Conservation (phyloP, 2,329 filamentous ascomycete genomes). For the Calonectria naviculata region DNA sequence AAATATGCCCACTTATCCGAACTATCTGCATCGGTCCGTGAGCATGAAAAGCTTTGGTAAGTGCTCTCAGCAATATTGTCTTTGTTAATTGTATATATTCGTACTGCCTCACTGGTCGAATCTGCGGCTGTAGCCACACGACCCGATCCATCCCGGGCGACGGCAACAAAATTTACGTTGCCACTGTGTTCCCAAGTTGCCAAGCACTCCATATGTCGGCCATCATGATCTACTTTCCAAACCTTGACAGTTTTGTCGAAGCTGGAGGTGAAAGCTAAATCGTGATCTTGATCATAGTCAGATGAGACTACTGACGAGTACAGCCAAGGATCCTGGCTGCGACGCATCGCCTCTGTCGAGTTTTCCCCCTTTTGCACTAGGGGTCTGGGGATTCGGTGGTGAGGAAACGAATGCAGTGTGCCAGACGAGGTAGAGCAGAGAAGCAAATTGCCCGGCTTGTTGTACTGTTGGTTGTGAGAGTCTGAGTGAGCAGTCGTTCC, state of each 20-base stretch:
- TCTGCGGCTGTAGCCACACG: conserved; percentile 71
- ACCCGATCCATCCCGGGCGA: conserved; percentile 58
- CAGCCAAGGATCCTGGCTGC: conserved; percentile 71
- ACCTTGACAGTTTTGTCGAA: conserved; percentile 72
- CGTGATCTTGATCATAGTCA: conserved; percentile 60
- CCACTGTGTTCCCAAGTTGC: conserved; percentile 66
- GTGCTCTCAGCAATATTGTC: conserved; percentile 49
- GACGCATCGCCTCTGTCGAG: conserved; percentile 65
- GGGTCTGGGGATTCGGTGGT: conserved; percentile 68
- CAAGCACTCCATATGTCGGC: conserved; percentile 53
- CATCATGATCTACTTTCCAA: conserved; percentile 58
- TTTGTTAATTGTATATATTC: conserved; percentile 63
- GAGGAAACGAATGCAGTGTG: conserved; percentile 61
- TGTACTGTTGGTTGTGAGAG: conserved; percentile 73
- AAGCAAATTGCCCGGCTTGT: conserved; percentile 71
- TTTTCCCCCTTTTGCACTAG: conserved; percentile 65
- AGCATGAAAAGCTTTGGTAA: conserved; percentile 55
- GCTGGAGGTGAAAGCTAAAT: conserved; percentile 67
- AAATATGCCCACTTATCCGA: conserved; percentile 70
- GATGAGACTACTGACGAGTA: conserved; percentile 73
- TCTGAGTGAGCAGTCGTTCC: conserved; percentile 73
- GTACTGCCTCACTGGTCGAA: conserved; percentile 62
- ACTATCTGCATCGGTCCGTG: conserved; percentile 46
- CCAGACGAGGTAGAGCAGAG: conserved; percentile 61
- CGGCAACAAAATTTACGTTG: conserved; percentile 72